phyloP scores from a whole-genome alignment of 2,329 filamentous ascomycete species.

The Phaeosphaeria sp. region DNA sequence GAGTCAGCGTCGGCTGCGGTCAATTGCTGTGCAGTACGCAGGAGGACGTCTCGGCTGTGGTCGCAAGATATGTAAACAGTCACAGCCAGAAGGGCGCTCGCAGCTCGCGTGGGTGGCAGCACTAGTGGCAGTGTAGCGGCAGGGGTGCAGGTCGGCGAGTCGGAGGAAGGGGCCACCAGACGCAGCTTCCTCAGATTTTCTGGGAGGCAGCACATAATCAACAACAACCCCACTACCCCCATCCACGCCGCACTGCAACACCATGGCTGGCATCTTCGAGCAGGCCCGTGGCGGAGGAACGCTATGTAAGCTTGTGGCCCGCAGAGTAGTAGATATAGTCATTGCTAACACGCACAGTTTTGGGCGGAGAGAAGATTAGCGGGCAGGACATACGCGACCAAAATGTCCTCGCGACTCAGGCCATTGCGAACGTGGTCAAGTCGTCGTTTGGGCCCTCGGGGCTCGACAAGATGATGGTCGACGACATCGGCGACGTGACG shows the following conservation, averaged over 20 bases:
- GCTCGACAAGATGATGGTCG: conserved; percentile 99
- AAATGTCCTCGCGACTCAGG: conserved; percentile 95
- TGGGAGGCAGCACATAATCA: conserved; percentile 28
- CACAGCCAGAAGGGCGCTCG: conserved; percentile 24
- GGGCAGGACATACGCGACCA: conserved; percentile 96
- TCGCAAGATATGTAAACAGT: conserved; percentile 18
- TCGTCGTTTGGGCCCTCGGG: conserved; percentile 97
- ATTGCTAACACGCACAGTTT: conserved; percentile 61
- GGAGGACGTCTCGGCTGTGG: conserved; percentile 3
- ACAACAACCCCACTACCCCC: conserved; percentile 23
- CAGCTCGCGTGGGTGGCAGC: conserved; percentile 22
- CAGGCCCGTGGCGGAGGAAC: conserved; percentile 91
- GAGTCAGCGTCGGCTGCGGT: conserved; percentile 8
- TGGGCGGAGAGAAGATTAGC: conserved; percentile 97
- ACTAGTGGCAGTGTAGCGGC: background rate
- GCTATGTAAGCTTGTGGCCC: conserved; percentile 68
- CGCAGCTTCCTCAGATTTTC: conserved; percentile 39
- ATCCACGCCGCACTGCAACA: conserved; percentile 39
- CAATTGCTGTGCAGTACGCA: conserved; percentile 5
- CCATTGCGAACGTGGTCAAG: conserved; percentile 98
- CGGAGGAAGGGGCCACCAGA: conserved; percentile 28
- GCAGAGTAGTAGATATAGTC: background rate
- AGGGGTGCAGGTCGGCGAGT: conserved; percentile 29
- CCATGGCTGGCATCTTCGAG: conserved; percentile 95
- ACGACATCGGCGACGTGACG: conserved; percentile 98